Conservation (phyloP, 305 asterid genomes). For the Fraxinus floribunda region DNA sequence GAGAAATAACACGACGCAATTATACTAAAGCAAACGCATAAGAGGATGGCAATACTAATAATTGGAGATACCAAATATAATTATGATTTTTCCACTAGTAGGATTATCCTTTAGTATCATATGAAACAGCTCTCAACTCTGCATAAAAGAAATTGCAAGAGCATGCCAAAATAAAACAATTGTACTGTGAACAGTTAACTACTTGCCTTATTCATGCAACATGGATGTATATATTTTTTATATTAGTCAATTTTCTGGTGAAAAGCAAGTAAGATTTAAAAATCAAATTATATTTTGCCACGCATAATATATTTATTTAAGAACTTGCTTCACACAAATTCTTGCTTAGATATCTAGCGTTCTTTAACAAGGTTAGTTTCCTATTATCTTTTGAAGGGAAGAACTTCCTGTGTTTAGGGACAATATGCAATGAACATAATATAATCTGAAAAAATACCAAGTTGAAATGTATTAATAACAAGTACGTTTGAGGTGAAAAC, state of each 20-base stretch:
- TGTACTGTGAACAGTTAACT: not conserved
- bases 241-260: not conserved
- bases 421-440: not conserved
- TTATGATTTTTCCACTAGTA: not conserved
- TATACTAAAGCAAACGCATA: not conserved
- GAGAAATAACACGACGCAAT: not conserved
- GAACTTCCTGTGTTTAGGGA: not conserved
- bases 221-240: not conserved
- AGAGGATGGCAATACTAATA: not conserved
- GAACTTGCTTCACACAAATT: not conserved
- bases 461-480: not conserved
- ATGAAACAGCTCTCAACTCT: not conserved
- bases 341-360: not conserved
- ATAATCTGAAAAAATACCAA: not conserved
- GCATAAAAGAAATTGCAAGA: not conserved
- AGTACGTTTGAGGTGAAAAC: not conserved
- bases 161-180: not conserved
- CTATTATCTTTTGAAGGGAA: not conserved
- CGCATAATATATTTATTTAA: not conserved
- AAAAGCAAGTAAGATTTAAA: not conserved
- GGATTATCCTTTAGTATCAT: not conserved
- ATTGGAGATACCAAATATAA: not conserved
- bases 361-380: not conserved
- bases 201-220: conserved; percentile 6
- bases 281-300: not conserved